phyloP scores from a whole-genome alignment of 495 filamentous ascomycete species.

The Letharia columbiana region DNA sequence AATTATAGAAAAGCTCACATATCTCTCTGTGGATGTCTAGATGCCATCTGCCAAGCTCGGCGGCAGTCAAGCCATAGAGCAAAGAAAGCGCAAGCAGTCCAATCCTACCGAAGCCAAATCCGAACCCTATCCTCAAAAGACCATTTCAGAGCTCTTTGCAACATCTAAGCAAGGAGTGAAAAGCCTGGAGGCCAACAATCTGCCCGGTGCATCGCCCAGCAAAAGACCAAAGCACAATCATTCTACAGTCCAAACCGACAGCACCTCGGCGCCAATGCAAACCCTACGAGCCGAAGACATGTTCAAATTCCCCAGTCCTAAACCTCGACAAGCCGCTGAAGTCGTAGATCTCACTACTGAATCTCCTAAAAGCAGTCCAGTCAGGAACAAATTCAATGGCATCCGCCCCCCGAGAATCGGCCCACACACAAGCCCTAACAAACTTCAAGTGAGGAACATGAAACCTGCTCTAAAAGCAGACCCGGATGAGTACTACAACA shows the following conservation, averaged over 20 bases:
- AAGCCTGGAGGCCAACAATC: conserved; percentile 6
- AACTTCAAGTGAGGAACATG: conserved; percentile 81
- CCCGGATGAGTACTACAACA: conserved; percentile 62
- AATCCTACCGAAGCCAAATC: conserved; percentile 1
- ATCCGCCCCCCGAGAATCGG: conserved; percentile 28
- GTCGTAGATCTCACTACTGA: conserved; percentile 23
- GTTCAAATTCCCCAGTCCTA: conserved; percentile 39
- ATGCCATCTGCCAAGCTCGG: conserved; percentile 31
- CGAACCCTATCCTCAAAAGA: conserved; percentile 35
- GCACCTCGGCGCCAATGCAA: conserved; percentile 14
- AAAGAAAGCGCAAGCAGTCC: conserved; percentile 22
- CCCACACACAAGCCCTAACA: conserved; percentile 45
- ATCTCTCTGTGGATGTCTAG: conserved; percentile 8
- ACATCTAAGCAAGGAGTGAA: conserved; percentile 17
- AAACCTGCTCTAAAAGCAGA: conserved; percentile 48
- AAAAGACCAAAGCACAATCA: conserved; percentile 37
- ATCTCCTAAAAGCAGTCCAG: conserved; percentile 7
- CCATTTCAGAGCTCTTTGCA: conserved; percentile 43
- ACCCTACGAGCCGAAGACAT: conserved; percentile 34
- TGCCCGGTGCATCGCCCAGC: conserved; percentile 25
- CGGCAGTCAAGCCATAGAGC: conserved; percentile 37
- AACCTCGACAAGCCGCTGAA: background rate
- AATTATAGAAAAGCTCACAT: background rate
- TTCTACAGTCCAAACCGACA: conserved; percentile 21
- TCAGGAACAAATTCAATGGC: conserved; percentile 27